phyloP scores from a whole-genome alignment of 139 green algal genomes.

The Tetradesmus lagerheimii region DNA sequence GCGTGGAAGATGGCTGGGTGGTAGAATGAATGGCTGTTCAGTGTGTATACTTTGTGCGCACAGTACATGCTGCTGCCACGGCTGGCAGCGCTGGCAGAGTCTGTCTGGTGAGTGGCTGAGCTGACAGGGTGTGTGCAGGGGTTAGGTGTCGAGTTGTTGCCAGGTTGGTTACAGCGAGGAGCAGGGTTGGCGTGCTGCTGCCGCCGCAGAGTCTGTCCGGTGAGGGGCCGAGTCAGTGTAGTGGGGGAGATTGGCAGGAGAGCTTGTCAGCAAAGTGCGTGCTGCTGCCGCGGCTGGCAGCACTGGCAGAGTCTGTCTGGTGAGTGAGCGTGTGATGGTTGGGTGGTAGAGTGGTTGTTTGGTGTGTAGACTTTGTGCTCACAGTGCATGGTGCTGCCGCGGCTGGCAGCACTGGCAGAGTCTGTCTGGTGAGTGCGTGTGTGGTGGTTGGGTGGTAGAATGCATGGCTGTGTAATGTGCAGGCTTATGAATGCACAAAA shows the following conservation, averaged over 20 bases:
- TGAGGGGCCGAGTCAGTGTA: slow-evolving; percentile 73
- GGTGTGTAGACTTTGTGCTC: no score
- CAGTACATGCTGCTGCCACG: slow-evolving; percentile 68
- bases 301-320: slow-evolving; percentile 74
- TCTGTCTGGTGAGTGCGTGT: background rate
- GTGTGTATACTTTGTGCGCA: no score
- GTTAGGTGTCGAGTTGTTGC: no score
- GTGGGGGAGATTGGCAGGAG: slow-evolving; percentile 32
- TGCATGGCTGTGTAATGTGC: no score
- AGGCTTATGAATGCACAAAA: no score
- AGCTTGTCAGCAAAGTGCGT: slow-evolving; percentile 83
- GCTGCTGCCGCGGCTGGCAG: slow-evolving; percentile 71
- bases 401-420: background rate
- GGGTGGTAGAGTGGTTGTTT: no score
- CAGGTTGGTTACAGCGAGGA: no score
- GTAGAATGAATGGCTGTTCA: no score
- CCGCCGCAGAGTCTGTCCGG: no score
- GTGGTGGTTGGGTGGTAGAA: no score
- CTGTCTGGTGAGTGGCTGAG: background rate
- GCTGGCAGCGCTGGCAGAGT: background rate
- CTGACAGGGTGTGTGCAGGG: background rate
- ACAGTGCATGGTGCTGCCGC: slow-evolving; percentile 67
- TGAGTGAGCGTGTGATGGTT: background rate
- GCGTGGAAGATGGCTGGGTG: no score
- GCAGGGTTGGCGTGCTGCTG: no score